Evolutionary conservation across 1,284 basidiomycete species (phyloP), one percentile per base, ranked within the genome.

Genomic region (Papiliotrema laurentii): DNA sequence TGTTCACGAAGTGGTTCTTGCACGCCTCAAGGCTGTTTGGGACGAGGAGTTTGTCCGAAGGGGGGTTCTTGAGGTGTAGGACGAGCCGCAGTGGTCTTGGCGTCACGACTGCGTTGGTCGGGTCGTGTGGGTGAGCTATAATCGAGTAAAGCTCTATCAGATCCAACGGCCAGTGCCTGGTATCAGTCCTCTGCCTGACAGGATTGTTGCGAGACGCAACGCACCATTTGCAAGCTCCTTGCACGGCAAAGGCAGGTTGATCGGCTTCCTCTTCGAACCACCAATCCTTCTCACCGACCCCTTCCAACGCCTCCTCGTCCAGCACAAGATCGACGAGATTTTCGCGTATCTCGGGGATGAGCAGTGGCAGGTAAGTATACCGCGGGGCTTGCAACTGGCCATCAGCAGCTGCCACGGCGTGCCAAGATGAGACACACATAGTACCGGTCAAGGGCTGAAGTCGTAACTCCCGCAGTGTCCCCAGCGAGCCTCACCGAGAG

Each of bases 111-210:
- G 41, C 5, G 51, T 44, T 18, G 56, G 46, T 36, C 2, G 64
- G 38, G 31, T 44, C n/a, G 35, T 30, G 40, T 13, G 48, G 53
- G 21, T 49, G 53, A 22, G 66, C 53, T 43, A 72, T 68, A 35
- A 58, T 44, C 0, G 66, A 66, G 64, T 85, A 86, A 69, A 96
- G 87, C 65, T 92, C 91, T 56, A 96, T 82, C 38, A 96, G 79
- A 33, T 93, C 92, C 54, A 97, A 83, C 31, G 92, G 84, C 92
- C 92, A 96, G 73, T 97, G 90, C 90, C 92, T 96, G 63, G 22
- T 19, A 31, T 43, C 3, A 49, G 31, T 6, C 28, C 34, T 36
- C 14, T 21, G 21, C 7, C 50, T 27, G 27, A 24, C 37, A 45
- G 18, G 18, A 36, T 10, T 13, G 38, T 5, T 21, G 38, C 16